These are phyloP conservation scores for Dactylellina drechsleri DNA, from an alignment of 2,329 filamentous ascomycete genomes.

Conservation along the genomic window DNA sequence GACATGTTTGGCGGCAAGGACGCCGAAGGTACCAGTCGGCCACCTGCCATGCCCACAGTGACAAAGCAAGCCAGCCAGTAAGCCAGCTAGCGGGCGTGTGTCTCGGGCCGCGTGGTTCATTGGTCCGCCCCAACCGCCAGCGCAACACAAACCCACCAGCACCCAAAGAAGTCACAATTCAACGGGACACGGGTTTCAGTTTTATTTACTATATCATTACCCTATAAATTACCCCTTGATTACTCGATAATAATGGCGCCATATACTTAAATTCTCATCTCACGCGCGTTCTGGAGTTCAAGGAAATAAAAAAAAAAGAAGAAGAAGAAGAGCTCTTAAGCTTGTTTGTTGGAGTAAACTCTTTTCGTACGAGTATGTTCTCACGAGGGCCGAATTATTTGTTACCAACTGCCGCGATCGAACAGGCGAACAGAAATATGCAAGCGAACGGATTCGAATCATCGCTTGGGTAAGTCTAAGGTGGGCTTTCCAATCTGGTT, in stretches of 20 bases:
- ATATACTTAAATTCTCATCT: not conserved
- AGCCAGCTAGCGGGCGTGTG: not conserved
- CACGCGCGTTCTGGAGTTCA: too few species aligned
- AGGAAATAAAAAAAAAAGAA: not conserved
- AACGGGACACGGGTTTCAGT: not conserved
- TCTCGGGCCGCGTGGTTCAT: constrained; percentile 26
- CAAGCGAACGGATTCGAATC: constrained; percentile 3
- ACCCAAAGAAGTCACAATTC: not conserved
- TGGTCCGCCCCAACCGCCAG: constrained; percentile 22
- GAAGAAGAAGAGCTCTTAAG: not conserved
- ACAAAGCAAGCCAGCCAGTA: constrained; percentile 19
- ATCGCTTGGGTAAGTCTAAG: not conserved
- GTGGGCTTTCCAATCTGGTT: not conserved
- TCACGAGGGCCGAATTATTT: constrained; percentile 14
- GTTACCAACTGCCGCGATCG: constrained; percentile 1
- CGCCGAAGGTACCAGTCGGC: constrained; percentile 43
- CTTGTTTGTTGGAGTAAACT: not conserved
- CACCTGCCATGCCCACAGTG: constrained; percentile 34
- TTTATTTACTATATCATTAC: constrained; percentile 39
- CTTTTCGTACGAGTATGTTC: not conserved
- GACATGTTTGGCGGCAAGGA: constrained; percentile 20
- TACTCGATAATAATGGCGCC: constrained; percentile 52
- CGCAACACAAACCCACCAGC: constrained; percentile 18
- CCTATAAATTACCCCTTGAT: constrained; percentile 53
- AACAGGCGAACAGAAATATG: not conserved